Evolutionary conservation across 1,284 basidiomycete genomes (phyloP).

Genomic region (Violaceomyces palustris): DNA sequence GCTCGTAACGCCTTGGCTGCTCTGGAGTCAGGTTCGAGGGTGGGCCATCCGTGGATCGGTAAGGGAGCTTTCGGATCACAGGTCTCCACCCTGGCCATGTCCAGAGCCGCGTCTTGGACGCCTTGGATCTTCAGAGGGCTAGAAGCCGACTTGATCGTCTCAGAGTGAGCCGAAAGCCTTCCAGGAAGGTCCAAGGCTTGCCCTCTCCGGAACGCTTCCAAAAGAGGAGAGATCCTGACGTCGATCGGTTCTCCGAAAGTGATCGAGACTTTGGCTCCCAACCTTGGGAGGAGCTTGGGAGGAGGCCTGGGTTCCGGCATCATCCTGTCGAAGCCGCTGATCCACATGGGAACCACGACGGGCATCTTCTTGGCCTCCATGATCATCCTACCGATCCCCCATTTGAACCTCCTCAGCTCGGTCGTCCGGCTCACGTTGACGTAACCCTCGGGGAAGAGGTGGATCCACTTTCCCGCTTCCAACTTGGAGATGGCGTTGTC

Average conservation of each 20-base stretch:
- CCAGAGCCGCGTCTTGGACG: background rate
- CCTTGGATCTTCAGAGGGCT: no score
- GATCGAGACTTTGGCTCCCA: constrained; percentile 36
- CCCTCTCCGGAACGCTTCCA: constrained; percentile 3
- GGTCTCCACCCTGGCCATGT: background rate
- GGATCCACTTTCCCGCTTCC: constrained; percentile 81
- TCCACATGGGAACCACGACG: constrained; percentile 87
- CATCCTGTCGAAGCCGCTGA: constrained; percentile 59
- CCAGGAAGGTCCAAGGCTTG: background rate
- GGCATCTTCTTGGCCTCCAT: constrained; percentile 56
- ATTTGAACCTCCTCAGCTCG: constrained; percentile 78
- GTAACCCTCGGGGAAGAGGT: constrained; percentile 89
- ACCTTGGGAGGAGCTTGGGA: constrained; percentile 40
- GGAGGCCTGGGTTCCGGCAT: constrained; percentile 47
- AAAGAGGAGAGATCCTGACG: constrained; percentile 8
- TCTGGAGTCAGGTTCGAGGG: background rate
- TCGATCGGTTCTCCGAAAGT: constrained; percentile 41
- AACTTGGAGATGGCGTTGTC: constrained; percentile 74
- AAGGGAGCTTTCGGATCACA: background rate
- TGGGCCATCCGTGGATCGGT: background rate
- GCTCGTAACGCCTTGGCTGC: background rate
- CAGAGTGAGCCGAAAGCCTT: no score
- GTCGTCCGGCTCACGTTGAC: constrained; percentile 65
- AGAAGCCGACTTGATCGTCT: no score
- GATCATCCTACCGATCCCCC: constrained; percentile 74